Evolutionary conservation across 192 early-diverging fungal species (phyloP).

Genomic region (Podila verticillata): DNA sequence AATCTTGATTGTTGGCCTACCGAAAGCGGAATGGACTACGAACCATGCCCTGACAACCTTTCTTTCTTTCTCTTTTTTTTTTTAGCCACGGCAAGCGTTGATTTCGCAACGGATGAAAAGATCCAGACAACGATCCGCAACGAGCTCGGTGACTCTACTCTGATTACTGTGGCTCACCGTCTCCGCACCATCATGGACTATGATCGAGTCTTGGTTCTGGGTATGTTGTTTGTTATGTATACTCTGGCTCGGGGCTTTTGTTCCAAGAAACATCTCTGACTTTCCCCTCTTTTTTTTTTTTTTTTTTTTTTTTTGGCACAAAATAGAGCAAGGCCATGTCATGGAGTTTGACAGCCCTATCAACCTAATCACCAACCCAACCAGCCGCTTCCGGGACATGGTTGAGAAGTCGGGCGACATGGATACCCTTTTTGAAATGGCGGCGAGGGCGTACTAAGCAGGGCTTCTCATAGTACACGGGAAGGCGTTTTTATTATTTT

Average conservation of each 20-base stretch:
- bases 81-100: conserved; percentile 70
- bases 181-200: conserved; percentile 72
- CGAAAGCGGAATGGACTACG: too few species aligned
- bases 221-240: conserved; percentile 24
- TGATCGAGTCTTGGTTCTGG: conserved; percentile 80
- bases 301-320: background rate
- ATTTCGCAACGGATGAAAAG: conserved; percentile 65
- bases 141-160: conserved; percentile 65
- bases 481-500: too few species aligned
- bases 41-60: background rate
- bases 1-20: too few species aligned
- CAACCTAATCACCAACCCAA: conserved; percentile 67
- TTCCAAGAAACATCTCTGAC: background rate
- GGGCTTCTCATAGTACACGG: too few species aligned
- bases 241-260: background rate
- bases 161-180: conserved; percentile 72
- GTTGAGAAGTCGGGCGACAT: conserved; percentile 86
- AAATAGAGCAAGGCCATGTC: conserved; percentile 73
- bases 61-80: conserved; percentile 19
- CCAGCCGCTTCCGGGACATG: conserved; percentile 79
- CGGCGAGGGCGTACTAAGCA: conserved; percentile 32
- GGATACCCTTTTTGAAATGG: conserved; percentile 70
- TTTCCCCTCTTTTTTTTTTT: background rate
- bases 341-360: conserved; percentile 85
- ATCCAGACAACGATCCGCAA: conserved; percentile 69